Base-by-base conservation (phyloP, 2,329 filamentous ascomycete species). In the Trichoderma arundinaceum region DNA sequence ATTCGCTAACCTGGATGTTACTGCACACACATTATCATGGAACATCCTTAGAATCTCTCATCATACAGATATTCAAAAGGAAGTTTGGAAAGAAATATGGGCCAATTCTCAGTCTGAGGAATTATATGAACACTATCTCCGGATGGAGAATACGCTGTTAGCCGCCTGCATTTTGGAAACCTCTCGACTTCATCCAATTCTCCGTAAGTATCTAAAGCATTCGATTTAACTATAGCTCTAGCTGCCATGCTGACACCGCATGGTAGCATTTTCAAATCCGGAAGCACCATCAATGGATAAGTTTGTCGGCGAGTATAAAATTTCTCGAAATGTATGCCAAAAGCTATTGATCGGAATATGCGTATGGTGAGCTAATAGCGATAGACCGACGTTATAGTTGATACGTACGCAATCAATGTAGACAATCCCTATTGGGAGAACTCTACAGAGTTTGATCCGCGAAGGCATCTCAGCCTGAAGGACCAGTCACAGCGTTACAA, bases 1-100 rank as follows among this genome's bases (percentile, higher is more conserved):
- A 4, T 67, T 67, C 39, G 66, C 66, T 6, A 67, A 67, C 13
- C 53, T 67, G 13, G 65, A 67, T 49, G 65, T 65, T 3, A 67
- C 65, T 15, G 63, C 61, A 22, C 57, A 62, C 15, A 54, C 41
- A 7, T 13, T 67, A 7, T 60, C 65, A 2, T 67, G 65, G 65
- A 49, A 17, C 17, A 38, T 65, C 7, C 28, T 66, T 5, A 53
- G 38, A 13, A 39, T 66, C 28, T 33, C 64, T 13, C 64, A 62
- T 15, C 58, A 63, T 15, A 28, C 9, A 15, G 12, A 2, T 2
- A 33, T 43, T 19, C 53, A 57, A 17, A 4, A 44, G 4, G 39
- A 44, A 7, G 39, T 57, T 1, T 38, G 53, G 1, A 32, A 46
- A 13, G 64, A 64, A 53, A 39, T 64, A 33, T 7, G 33, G 7